Percentiles rank a stretch among this genome's conserved stretches.
Conservation (phyloP, 108 stramenopile species). For the Parietichytrium sp. region DNA sequence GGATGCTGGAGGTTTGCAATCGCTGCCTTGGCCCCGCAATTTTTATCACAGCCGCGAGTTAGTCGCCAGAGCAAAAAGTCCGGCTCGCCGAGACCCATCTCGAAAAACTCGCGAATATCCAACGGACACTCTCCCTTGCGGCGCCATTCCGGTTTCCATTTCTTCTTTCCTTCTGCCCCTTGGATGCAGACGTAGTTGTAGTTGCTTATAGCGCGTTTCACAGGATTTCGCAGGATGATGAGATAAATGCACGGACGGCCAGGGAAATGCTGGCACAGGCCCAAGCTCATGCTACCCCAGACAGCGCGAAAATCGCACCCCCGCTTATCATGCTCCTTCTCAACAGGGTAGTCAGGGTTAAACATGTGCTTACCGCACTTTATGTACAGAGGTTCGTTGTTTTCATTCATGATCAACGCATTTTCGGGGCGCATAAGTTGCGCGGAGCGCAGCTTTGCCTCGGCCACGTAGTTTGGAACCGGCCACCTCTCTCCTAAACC, state of each 20-base stretch:
- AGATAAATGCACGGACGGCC: not conserved
- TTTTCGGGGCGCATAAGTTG: too few relatives aligned
- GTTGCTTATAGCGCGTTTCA: slow-evolving; percentile 3
- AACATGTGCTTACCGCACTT: not conserved
- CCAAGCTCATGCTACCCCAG: slow-evolving; percentile 7
- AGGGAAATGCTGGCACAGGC: slow-evolving; percentile 9
- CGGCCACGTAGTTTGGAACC: not conserved
- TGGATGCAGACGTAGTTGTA: slow-evolving; percentile 35
- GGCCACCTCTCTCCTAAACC: not conserved
- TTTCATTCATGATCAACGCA: not conserved
- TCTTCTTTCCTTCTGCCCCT: not conserved
- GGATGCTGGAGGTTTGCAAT: slow-evolving; percentile 14
- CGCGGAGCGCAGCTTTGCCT: not conserved
- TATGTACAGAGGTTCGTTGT: not conserved
- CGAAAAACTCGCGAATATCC: not conserved
- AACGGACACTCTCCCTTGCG: not conserved
- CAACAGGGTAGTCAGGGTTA: not conserved
- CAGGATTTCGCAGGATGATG: not conserved
- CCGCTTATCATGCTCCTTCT: not conserved
- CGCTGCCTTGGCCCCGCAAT: not conserved
- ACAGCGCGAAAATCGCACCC: slow-evolving; percentile 15
- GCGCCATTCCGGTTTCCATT: slow-evolving; percentile 28
- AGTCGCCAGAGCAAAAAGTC: slow-evolving; percentile 33
- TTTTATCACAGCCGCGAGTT: slow-evolving; percentile 20
- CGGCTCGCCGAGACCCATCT: slow-evolving; percentile 20